Conservation (phyloP, 2,329 filamentous ascomycete species). For the Botrytis cinerea region DNA sequence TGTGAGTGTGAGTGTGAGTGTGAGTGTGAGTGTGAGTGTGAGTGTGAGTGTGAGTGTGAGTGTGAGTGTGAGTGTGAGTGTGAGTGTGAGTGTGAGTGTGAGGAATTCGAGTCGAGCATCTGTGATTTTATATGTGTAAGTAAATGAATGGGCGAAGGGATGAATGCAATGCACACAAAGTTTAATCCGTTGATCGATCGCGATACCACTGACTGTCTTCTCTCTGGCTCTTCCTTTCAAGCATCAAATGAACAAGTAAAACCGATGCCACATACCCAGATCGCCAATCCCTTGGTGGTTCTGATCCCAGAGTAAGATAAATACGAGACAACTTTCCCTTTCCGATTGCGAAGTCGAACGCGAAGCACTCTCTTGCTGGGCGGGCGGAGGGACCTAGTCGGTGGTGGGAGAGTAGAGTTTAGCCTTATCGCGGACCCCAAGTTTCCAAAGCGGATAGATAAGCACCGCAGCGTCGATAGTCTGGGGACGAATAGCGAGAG, state of each 20-base stretch:
- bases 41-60: not conserved
- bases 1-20: not conserved
- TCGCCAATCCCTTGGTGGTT: not conserved
- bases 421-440: not conserved
- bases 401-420: no score
- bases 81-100: not conserved
- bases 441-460: constrained; percentile 7
- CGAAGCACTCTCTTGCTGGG: not conserved
- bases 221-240: not conserved
- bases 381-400: no score
- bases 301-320: not conserved
- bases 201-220: not conserved
- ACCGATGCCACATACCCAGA: not conserved
- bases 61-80: not conserved
- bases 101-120: not conserved
- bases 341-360: not conserved
- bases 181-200: not conserved
- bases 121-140: not conserved
- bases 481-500: not conserved
- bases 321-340: not conserved
- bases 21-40: not conserved
- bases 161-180: not conserved
- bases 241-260: not conserved
- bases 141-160: not conserved
- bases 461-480: constrained; percentile 1